phyloP scores from a whole-genome alignment of 2,329 filamentous ascomycete genomes.

The Fonsecaea pedrosoi region DNA sequence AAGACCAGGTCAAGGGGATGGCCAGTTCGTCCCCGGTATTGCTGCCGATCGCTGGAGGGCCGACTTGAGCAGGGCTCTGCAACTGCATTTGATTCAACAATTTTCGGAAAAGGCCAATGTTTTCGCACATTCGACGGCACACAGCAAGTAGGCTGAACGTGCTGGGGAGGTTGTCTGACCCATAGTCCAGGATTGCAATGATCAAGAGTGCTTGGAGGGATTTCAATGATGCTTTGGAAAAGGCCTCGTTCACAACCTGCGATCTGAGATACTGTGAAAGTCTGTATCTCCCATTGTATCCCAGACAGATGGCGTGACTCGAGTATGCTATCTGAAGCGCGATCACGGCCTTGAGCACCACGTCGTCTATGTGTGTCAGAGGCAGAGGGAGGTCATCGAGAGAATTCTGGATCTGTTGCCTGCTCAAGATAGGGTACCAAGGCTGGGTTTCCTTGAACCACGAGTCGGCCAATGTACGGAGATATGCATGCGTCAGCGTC shows the following conservation, averaged over 20 bases:
- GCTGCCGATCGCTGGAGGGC: conserved; percentile 34
- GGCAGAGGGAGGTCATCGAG: conserved; percentile 32
- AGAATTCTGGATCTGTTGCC: conserved; percentile 32
- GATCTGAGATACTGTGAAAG: conserved; percentile 35
- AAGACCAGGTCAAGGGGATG: conserved; percentile 36
- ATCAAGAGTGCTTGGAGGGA: conserved; percentile 40
- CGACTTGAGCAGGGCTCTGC: conserved; percentile 37
- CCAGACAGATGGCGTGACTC: conserved; percentile 39
- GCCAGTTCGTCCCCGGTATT: conserved; percentile 36
- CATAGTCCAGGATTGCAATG: conserved; percentile 39
- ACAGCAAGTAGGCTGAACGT: conserved; percentile 39
- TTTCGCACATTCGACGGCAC: conserved; percentile 38
- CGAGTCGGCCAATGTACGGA: conserved; percentile 41
- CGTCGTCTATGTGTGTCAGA: conserved; percentile 35
- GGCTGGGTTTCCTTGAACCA: conserved; percentile 49
- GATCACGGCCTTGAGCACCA: conserved; percentile 39
- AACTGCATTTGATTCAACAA: conserved; percentile 36
- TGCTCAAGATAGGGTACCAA: conserved; percentile 47
- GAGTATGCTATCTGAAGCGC: conserved; percentile 38
- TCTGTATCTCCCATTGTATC: conserved; percentile 38
- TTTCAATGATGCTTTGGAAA: conserved; percentile 35
- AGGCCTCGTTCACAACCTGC: conserved; percentile 38
- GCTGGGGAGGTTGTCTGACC: conserved; percentile 39
- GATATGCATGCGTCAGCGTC: conserved; percentile 33
- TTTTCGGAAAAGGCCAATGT: conserved; percentile 39